Base-by-base conservation (phyloP, 768 basidiomycete genomes). In the Dacryopinax spathularia region DNA sequence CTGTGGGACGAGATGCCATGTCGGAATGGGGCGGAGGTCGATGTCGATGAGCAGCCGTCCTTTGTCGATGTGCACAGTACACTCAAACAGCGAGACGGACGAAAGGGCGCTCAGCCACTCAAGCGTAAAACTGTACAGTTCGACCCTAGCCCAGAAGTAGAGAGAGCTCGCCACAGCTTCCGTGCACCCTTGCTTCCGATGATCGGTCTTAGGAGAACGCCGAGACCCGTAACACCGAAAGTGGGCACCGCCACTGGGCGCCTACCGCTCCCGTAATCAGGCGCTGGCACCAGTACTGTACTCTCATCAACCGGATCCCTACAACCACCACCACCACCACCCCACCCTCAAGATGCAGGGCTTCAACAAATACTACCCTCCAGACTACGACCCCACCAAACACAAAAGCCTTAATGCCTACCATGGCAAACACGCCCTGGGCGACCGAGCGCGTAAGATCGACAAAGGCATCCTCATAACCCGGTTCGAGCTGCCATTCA, bases 391-490 rank as follows among this genome's bases (percentile, higher is more conserved):
- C 65, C 83, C 81, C 2, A 80, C 81, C 66, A 81, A 86, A 70
- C 84, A 88, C 70, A 81, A 82, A 43, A 86, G 85, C 70, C 77
- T 89, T 35, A 89, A 89, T 69, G 75, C 85, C 34, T 84, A 82
- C 74, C 72, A 73, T 48, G 77, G 94, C 62, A 96, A 95, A 75
- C 94, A 97, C 79, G 93, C 94, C 0, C 76, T 96, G 7, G 91
- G 92, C 15, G 88, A 90, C 74, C 79, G 96, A 66, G 96, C 97
- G 16, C 84, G 95, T 33, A 97, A 98, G 77, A 77, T 98, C 35
- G 94, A 96, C 75, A 86, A 97, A 74, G 96, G 96, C 0, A 93
- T 98, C 67, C 80, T 99, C 44, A 93, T 99, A 63, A 88, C 87
- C 22, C 88, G 95, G 25, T 99, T 98, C 71, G 96, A 98, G 72